Evolutionary conservation across 2,329 filamentous ascomycete genomes (phyloP).

Genomic region (Hypoxylon sp.): DNA sequence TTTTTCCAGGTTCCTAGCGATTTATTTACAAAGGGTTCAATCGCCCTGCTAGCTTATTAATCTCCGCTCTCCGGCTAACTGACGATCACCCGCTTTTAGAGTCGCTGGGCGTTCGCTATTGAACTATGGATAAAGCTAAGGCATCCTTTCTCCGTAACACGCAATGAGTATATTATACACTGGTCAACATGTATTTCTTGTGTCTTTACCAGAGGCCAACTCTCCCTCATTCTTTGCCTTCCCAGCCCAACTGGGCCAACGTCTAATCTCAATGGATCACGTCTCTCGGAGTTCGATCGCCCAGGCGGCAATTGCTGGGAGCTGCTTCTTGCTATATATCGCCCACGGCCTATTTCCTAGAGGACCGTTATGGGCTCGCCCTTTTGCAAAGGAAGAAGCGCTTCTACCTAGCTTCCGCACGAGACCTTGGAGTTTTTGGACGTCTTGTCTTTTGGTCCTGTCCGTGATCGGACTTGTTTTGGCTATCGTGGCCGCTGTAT

Average conservation of each 20-base stretch:
- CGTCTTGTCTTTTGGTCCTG: conserved; percentile 55
- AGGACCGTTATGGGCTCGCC: conserved; percentile 59
- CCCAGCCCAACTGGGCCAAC: neutral
- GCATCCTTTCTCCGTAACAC: conserved; percentile 14
- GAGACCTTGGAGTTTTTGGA: conserved; percentile 59
- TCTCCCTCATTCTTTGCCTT: conserved; percentile 26
- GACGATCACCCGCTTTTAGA: conserved; percentile 25
- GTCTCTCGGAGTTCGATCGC: conserved; percentile 46
- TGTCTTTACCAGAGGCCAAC: conserved; percentile 22
- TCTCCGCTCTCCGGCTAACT: conserved; percentile 22
- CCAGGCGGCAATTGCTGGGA: conserved; percentile 53
- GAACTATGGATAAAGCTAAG: conserved; percentile 27
- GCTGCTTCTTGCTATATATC: conserved; percentile 53
- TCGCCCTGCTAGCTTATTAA: conserved; percentile 27
- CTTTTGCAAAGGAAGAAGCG: conserved; percentile 61
- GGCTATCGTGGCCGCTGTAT: conserved; percentile 52
- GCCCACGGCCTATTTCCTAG: conserved; percentile 47
- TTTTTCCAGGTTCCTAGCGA: neutral
- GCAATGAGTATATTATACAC: conserved; percentile 36
- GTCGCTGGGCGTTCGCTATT: conserved; percentile 13
- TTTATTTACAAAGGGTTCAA: conserved; percentile 12
- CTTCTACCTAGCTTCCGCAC: conserved; percentile 30
- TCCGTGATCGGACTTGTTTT: conserved; percentile 56
- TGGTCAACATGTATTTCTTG: conserved; percentile 35
- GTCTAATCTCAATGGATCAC: conserved; percentile 43